Conservation (phyloP, 2,329 filamentous ascomycete genomes). For the Bipolaris victoriae region DNA sequence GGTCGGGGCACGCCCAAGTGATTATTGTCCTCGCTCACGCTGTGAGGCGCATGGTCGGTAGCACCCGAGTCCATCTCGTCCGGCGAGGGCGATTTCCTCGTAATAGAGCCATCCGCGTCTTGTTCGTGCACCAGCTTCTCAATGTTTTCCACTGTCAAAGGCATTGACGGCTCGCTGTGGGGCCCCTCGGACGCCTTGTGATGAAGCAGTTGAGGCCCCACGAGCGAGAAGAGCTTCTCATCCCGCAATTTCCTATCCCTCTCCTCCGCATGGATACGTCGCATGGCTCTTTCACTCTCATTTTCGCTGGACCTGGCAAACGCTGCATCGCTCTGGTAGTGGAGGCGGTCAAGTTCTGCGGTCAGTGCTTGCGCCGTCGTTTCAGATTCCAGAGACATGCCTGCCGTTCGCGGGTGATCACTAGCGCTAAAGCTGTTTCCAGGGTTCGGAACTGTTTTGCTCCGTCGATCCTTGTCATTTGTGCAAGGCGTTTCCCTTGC, state of each 20-base stretch:
- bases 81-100: conserved; percentile 19
- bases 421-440: conserved; percentile 30
- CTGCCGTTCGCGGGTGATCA: conserved; percentile 39
- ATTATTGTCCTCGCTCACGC: conserved; percentile 25
- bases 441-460: conserved; percentile 23
- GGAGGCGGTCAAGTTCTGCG: conserved; percentile 46
- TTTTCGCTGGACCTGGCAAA: conserved; percentile 50
- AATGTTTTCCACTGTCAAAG: conserved; percentile 48
- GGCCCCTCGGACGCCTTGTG: conserved; percentile 28
- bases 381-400: conserved; percentile 39
- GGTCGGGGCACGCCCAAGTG: conserved; percentile 25
- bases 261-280: conserved; percentile 60
- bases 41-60: conserved; percentile 23
- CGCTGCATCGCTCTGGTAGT: conserved; percentile 47
- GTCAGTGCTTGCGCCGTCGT: conserved; percentile 44
- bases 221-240: conserved; percentile 60
- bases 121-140: conserved; percentile 41
- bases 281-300: conserved; percentile 54
- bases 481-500: conserved; percentile 31
- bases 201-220: conserved; percentile 44
- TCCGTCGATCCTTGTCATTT: conserved; percentile 39
- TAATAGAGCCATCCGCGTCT: conserved; percentile 24
- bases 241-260: conserved; percentile 61
- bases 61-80: conserved; percentile 25
- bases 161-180: conserved; percentile 32